Evolutionary conservation across 148 eudicot species (phyloP), one percentile per base, ranked within the genome.

Genomic region (Amaranthus hypochondriacus): DNA sequence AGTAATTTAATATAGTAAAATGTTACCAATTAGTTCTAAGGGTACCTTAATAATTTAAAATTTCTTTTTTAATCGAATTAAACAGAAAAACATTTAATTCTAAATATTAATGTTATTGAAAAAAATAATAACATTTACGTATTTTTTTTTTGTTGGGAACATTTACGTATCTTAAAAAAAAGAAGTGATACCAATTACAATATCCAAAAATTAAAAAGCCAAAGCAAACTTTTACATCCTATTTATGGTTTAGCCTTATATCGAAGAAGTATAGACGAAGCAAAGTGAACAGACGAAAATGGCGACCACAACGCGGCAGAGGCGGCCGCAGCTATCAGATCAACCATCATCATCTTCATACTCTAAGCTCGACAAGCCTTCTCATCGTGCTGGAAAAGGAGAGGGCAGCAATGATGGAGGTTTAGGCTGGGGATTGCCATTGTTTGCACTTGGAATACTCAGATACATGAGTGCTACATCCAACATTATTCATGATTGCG

Each of bases 401-500:
- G 61, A 50, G 49, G 48, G 65, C 18, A 44, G 46, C 44, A 47
- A 47, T 3, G 88, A 84, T 62, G 81, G 68, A 46, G 92, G 90
- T 9, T 55, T 92, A 56, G 78, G 89, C 44, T 95, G 97, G 97
- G 71, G 73, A 18, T 46, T 92, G 68, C 92, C 97, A 11, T 7
- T 92, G 56, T 2, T 95, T 6, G 81, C 89, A 46, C 81, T 95
- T 76, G 91, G 89, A 5, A 56, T 92, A 72, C 84, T 95, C 18
- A 75, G 97, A 11, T 87, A 92, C 83, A 88, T 89, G 91, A 95
- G 99, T 73, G 97, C 97, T 10, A 83, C 92, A 0, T 84, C 99
- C 7, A 95, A 95, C 69, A 92, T 95, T 66, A 85, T 95, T 28
- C 99, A 95, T 69, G 99, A 95, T 73, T 95, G 99, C 73, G 99